phyloP scores from a whole-genome alignment of 176 grass and related monocot species.

The Bonia amplexicaulis region DNA sequence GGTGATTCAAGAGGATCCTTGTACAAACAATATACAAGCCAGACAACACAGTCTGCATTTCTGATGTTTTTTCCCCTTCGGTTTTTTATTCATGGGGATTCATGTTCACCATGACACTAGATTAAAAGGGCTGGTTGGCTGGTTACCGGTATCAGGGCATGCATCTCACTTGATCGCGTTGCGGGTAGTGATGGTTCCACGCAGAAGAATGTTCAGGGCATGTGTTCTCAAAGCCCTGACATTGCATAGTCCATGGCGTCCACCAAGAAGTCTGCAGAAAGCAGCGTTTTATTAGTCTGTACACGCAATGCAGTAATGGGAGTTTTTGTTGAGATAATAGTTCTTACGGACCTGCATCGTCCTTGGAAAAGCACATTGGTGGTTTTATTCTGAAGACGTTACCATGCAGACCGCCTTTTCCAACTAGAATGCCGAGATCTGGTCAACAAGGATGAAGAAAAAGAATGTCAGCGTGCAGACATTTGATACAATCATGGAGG shows the following conservation, averaged over 20 bases:
- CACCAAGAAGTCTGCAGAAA: slow-evolving; percentile 67
- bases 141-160: background rate
- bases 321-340: background rate
- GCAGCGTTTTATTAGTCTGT: background rate
- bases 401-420: slow-evolving; percentile 83
- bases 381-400: slow-evolving; percentile 98
- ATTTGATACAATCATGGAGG: background rate
- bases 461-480: background rate
- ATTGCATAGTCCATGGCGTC: slow-evolving; percentile 85
- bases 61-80: background rate
- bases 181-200: background rate
- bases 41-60: background rate
- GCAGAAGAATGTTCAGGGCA: background rate
- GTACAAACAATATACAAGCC: background rate
- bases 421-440: slow-evolving; percentile 84
- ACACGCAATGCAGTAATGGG: background rate
- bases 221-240: slow-evolving; percentile 50
- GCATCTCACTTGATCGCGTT: background rate
- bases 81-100: slow-evolving; percentile 27
- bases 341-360: slow-evolving; percentile 63
- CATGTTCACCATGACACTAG: background rate
- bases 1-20: background rate
- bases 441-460: background rate
- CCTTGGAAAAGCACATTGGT: slow-evolving; percentile 93
- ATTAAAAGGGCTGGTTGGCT: background rate